A percentile compares a stretch with the other conserved stretches of the same genome.
Conservation (phyloP, 176 grass and related monocot species). For the Rhynchospora tenuis region DNA sequence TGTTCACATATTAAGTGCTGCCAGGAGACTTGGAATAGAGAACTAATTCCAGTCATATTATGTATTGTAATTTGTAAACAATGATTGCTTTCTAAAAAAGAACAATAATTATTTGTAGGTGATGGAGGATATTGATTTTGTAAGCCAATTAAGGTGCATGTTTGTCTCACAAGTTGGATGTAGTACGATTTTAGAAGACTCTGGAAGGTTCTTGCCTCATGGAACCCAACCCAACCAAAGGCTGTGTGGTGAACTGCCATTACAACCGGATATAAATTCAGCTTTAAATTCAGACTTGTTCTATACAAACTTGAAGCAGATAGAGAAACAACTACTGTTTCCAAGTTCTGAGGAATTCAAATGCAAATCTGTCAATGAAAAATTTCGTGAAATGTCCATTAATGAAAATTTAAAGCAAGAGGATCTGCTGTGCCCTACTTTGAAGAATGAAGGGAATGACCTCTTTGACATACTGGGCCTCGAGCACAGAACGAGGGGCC, state of each 20-base stretch:
- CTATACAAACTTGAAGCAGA: constrained; percentile 17
- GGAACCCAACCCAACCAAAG: background rate
- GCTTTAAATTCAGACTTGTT: constrained; percentile 21
- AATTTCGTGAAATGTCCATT: constrained; percentile 37
- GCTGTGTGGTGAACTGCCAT: constrained; percentile 9
- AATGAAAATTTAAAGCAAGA: constrained; percentile 26
- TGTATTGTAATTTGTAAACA: background rate
- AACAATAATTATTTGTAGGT: constrained; percentile 18
- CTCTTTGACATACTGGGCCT: constrained; percentile 41
- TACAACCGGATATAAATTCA: constrained; percentile 11
- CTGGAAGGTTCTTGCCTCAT: constrained; percentile 9
- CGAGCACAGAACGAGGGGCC: constrained; percentile 22
- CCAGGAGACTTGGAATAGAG: background rate
- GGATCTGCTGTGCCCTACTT: constrained; percentile 3
- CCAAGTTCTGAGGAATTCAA: constrained; percentile 26
- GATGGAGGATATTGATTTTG: constrained; percentile 33
- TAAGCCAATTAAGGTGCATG: constrained; percentile 35
- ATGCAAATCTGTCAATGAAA: constrained; percentile 31
- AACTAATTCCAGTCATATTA: background rate
- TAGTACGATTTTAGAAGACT: background rate
- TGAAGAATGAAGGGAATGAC: constrained; percentile 31
- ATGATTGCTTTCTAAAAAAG: background rate
- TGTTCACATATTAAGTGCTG: background rate
- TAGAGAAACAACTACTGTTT: constrained; percentile 3
- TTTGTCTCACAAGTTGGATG: constrained; percentile 23